Evolutionary conservation across 1,284 basidiomycete species (phyloP).

Genomic region (Agaricales sp.): DNA sequence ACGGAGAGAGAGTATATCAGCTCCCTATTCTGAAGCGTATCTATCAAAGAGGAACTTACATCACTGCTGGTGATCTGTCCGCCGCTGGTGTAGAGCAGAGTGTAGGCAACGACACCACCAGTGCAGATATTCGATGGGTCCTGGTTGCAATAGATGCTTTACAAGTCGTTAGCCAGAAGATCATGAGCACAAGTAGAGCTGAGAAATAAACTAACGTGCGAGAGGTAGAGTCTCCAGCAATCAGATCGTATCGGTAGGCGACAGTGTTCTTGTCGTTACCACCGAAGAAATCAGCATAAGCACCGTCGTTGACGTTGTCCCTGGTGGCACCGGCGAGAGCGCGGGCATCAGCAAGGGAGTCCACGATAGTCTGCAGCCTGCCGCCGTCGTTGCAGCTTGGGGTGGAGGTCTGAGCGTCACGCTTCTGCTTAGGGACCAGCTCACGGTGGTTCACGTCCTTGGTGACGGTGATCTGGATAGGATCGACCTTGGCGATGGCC

Average conservation of each 20-base stretch:
- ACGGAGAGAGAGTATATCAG: no score
- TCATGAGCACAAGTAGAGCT: background rate
- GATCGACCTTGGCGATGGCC: background rate
- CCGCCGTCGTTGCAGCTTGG: background rate
- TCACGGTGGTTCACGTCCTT: background rate
- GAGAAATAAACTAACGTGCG: background rate
- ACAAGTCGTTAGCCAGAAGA: background rate
- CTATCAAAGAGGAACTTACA: background rate
- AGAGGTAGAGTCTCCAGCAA: background rate
- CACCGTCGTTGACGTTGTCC: background rate
- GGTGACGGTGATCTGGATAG: background rate
- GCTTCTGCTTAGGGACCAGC: background rate
- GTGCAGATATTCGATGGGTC: background rate
- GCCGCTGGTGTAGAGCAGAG: background rate
- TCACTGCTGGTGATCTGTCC: background rate
- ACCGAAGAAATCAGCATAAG: background rate
- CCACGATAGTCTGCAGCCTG: background rate
- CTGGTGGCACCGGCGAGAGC: background rate
- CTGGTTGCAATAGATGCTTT: background rate
- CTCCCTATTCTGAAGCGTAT: no score
- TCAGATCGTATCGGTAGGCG: background rate
- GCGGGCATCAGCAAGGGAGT: background rate
- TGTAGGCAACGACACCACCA: background rate
- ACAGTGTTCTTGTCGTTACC: background rate
- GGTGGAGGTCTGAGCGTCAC: background rate